These are phyloP conservation scores for Quercus agrifolia DNA, from an alignment of 306 rosid species.

Conservation along the genomic window DNA sequence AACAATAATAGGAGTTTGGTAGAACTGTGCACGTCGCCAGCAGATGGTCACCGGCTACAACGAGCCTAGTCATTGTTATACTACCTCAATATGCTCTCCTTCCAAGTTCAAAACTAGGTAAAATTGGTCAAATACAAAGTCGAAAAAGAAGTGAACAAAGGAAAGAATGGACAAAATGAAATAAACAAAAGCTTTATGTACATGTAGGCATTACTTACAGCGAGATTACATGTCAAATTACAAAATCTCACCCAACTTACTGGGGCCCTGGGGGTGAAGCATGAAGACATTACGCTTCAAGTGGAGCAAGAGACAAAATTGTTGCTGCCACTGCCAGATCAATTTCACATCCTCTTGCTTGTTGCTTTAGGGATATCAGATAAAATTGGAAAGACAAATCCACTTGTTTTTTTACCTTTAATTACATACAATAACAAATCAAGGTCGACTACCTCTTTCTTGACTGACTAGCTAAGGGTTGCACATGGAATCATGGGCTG, in stretches of 20 bases:
- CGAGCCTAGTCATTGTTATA: background rate
- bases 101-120: background rate
- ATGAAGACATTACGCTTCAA: slow-evolving; percentile 4
- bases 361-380: too few species aligned
- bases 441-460: slow-evolving; percentile 7
- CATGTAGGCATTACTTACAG: background rate
- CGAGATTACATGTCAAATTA: background rate
- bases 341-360: slow-evolving; percentile 6
- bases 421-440: slow-evolving; percentile 1
- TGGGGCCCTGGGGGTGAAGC: background rate
- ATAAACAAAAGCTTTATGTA: background rate
- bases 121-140: background rate
- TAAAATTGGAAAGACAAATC: too few species aligned
- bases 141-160: background rate
- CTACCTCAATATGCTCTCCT: background rate
- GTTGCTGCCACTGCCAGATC: slow-evolving; percentile 47
- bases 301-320: slow-evolving; percentile 51
- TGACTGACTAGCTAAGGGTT: slow-evolving; percentile 8
- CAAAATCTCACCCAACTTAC: slow-evolving; percentile 14
- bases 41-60: background rate
- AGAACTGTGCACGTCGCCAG: background rate
- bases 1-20: too few species aligned
- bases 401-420: background rate
- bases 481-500: background rate
- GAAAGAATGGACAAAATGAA: background rate